Conservation (phyloP, 1,284 basidiomycete genomes). For the Golubevia sp. region DNA sequence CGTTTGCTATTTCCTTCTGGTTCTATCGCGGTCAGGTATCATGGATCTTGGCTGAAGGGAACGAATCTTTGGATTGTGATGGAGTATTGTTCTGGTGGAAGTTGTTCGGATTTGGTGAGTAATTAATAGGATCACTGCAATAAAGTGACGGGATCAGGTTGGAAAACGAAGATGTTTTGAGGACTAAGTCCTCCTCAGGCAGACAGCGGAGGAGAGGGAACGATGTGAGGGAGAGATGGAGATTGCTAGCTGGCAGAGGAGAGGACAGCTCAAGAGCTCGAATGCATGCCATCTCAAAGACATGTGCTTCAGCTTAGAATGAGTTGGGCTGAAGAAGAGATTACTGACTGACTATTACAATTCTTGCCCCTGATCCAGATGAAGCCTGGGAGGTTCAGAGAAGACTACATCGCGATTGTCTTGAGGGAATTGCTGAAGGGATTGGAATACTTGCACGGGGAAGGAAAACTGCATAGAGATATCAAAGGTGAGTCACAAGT, state of each 20-base stretch:
- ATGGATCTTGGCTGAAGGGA: slow-evolving; percentile 92
- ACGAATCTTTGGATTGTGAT: slow-evolving; percentile 97
- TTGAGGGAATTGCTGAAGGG: slow-evolving; percentile 87
- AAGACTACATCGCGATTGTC: slow-evolving; percentile 98
- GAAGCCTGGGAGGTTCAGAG: slow-evolving; percentile 95
- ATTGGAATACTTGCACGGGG: slow-evolving; percentile 90
- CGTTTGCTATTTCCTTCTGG: slow-evolving; percentile 10
- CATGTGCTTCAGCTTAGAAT: slow-evolving; percentile 63
- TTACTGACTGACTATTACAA: no score
- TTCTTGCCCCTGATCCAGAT: slow-evolving; percentile 69
- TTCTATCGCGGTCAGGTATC: slow-evolving; percentile 71
- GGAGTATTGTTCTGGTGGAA: slow-evolving; percentile 77
- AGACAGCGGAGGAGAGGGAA: no score
- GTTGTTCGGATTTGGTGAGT: slow-evolving; percentile 65
- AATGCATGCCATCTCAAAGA: slow-evolving; percentile 62
- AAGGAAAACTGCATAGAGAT: slow-evolving; percentile 95
- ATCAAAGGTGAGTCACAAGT: slow-evolving; percentile 84
- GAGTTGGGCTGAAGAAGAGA: no score
- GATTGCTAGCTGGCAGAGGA: no score
- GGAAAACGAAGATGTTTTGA: no score
- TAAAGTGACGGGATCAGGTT: no score
- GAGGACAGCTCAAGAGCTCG: no score
- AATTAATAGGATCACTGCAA: no score
- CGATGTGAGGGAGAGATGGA: no score
- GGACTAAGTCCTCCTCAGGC: no score